Base-by-base conservation (phyloP, 2,329 filamentous ascomycete genomes). In the Pestalotiopsis sp. region DNA sequence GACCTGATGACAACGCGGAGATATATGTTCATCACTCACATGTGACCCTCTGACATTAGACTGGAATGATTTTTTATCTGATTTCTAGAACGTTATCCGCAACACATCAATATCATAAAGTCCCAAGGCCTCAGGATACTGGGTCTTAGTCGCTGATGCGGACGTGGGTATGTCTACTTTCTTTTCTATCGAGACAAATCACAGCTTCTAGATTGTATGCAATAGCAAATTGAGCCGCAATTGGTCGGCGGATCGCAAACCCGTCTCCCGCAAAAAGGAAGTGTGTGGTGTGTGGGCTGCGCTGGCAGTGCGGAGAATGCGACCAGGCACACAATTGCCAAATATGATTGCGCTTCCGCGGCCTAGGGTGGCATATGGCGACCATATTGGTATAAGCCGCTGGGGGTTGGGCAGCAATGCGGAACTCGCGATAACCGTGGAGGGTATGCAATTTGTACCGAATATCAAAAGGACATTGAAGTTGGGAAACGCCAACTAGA, bases 371-470 rank as follows among this genome's bases (percentile, higher is more conserved):
- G 45, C 45, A 52, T 27, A 17, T 59, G 23, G 23, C 25, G 27
- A 23, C 23, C 23, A 59, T 59, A 52, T 52, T 52, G 7, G 45
- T 52, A 52, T 52, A 52, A 52, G 17, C 17, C 39, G 17, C 17
- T 59, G 25, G 17, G 23, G 25, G 23, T 59, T 59, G 57, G 57
- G 57, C 57, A 59, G 57, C 57, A 59, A 59, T 59, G 57, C 57
- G 23, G 57, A 59, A 31, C n/a, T 9, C 45, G 14, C 17, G 17
- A 52, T 52, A 52, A 52, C 9, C 5, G 6, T 9, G 45, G n/a
- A 52, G 45, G 17, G 45, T n/a, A n/a, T 52, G n/a, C 7, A n/a
- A n/a, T 52, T 23, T n/a, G 6, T 7, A n/a, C 3, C 20, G n/a
- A 23, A 9, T 7, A 1, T n/a, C 4, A 2, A 52, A 52, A n/a